phyloP scores from a whole-genome alignment of 441 rosid species.

The Biscutella laevigata region DNA sequence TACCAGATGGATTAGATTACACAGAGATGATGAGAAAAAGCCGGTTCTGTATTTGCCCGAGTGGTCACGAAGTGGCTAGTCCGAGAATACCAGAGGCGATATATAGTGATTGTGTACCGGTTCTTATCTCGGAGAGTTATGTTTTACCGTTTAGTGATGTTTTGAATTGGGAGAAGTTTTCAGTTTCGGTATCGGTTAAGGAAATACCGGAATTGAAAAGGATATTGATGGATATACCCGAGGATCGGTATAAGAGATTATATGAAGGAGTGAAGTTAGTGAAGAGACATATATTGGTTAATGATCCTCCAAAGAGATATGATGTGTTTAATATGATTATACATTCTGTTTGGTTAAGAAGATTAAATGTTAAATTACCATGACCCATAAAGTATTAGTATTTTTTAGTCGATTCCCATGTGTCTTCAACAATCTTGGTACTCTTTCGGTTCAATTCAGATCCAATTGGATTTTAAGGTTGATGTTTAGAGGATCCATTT shows the following conservation, averaged over 20 bases:
- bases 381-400: no score
- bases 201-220: slow-evolving; percentile 43
- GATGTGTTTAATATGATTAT: slow-evolving; percentile 58
- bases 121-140: slow-evolving; percentile 43
- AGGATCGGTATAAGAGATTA: slow-evolving; percentile 28
- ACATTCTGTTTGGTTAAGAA: slow-evolving; percentile 55
- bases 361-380: slow-evolving; percentile 36
- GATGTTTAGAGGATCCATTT: no score
- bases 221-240: slow-evolving; percentile 35
- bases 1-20: slow-evolving; percentile 34
- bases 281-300: slow-evolving; percentile 41
- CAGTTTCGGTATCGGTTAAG: slow-evolving; percentile 33
- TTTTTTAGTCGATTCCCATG: no score
- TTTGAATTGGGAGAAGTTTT: slow-evolving; percentile 48
- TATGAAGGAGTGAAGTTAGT: slow-evolving; percentile 36
- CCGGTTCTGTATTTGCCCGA: slow-evolving; percentile 55
- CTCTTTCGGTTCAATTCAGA: no score
- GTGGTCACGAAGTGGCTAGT: slow-evolving; percentile 43
- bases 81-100: slow-evolving; percentile 53
- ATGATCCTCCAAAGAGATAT: slow-evolving; percentile 42
- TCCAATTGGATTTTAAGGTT: no score
- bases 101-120: slow-evolving; percentile 56
- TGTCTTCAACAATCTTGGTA: no score
- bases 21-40: slow-evolving; percentile 37
- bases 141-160: slow-evolving; percentile 49